Percentiles rank a stretch among this genome's conserved stretches.
Conservation (phyloP, 139 green algal genomes). For the Raphidocelis subcapitata region DNA sequence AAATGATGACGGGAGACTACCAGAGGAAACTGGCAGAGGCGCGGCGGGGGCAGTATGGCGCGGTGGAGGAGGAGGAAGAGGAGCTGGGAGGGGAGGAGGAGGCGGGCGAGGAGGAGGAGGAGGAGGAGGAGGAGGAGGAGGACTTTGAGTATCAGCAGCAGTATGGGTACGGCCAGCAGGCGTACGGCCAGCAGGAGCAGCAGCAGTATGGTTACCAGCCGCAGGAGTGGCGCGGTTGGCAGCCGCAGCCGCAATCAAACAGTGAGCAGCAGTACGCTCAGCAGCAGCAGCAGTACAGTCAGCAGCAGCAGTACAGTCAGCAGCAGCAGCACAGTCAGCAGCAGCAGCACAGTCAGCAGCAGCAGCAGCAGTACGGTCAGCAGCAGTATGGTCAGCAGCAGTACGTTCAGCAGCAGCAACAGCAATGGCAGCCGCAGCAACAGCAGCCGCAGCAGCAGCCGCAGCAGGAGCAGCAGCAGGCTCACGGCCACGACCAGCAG, state of each 20-base stretch:
- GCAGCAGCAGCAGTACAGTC: neutral
- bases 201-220: neutral
- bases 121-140: slow-evolving; percentile 2
- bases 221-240: neutral
- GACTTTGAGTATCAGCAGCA: too few species aligned
- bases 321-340: neutral
- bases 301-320: slow-evolving; percentile 2
- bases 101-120: slow-evolving; percentile 11
- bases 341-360: neutral
- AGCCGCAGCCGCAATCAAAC: too few species aligned
- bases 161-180: neutral
- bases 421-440: neutral
- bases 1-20: too few species aligned
- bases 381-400: too few species aligned
- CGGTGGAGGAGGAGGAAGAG: neutral
- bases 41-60: too few species aligned
- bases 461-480: neutral
- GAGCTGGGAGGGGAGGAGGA: slow-evolving; percentile 11
- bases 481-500: neutral
- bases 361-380: too few species aligned
- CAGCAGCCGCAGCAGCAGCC: neutral
- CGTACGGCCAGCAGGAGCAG: neutral
- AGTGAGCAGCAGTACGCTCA: neutral
- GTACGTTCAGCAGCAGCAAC: neutral
- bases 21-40: too few species aligned